These are phyloP conservation scores for Acorus gramineus DNA, from an alignment of 106 monocot species.

Conservation along the genomic window DNA sequence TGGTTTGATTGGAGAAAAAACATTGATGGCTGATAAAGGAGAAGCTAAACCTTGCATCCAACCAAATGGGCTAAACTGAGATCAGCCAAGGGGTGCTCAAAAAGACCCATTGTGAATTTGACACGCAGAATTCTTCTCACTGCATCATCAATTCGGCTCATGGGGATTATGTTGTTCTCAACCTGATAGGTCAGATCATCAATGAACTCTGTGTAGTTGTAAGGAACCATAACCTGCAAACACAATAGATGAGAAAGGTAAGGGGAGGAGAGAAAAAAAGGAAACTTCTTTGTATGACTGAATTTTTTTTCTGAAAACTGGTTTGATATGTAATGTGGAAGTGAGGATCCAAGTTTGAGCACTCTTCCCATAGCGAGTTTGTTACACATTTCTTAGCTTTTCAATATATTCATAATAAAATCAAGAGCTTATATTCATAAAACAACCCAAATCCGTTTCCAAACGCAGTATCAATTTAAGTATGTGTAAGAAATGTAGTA, in stretches of 20 bases:
- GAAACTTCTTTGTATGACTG: too few relatives aligned
- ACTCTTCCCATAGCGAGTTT: too few relatives aligned
- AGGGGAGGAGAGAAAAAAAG: too few relatives aligned
- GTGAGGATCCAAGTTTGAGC: too few relatives aligned
- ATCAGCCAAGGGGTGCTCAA: constrained; percentile 69
- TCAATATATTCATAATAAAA: too few relatives aligned
- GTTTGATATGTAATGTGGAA: too few relatives aligned
- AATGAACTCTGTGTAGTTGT: constrained; percentile 36
- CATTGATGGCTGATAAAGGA: neutral
- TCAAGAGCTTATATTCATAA: too few relatives aligned
- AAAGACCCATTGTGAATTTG: constrained; percentile 77
- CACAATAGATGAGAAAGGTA: neutral
- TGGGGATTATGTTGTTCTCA: constrained; percentile 32
- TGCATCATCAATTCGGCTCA: constrained; percentile 77
- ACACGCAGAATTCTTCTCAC: constrained; percentile 68
- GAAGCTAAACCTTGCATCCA: constrained; percentile 43
- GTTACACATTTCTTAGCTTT: too few relatives aligned
- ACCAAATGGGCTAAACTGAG: constrained; percentile 44
- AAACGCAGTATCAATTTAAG: too few relatives aligned
- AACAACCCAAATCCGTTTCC: too few relatives aligned
- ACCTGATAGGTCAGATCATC: constrained; percentile 36
- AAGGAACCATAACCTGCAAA: constrained; percentile 73
- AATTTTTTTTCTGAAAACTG: too few relatives aligned
- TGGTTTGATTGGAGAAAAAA: neutral
- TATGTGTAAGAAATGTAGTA: too few relatives aligned